Conservation (phyloP, 2,329 filamentous ascomycete genomes). For the Scedosporium dehoogii region DNA sequence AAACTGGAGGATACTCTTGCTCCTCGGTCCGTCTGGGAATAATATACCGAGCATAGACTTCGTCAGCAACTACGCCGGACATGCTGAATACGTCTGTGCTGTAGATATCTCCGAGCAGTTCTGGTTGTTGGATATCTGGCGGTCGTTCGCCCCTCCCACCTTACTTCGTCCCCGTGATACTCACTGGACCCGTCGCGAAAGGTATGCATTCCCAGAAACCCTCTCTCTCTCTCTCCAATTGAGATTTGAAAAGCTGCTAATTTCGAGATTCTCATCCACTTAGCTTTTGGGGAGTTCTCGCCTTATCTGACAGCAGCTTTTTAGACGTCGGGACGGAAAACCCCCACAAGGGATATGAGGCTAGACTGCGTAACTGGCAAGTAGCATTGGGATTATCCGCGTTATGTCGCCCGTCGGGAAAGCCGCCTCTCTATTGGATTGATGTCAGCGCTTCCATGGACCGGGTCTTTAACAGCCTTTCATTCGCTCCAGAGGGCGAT, state of each 20-base stretch:
- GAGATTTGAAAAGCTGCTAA: background rate
- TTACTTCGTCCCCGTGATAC: background rate
- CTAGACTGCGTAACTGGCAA: background rate
- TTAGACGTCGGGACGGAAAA: background rate
- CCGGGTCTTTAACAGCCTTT: background rate
- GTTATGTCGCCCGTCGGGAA: background rate
- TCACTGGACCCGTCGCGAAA: background rate
- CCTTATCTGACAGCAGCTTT: constrained; percentile 3
- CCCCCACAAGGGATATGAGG: background rate
- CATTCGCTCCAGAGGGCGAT: background rate
- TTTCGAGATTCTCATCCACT: background rate
- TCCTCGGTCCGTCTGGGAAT: constrained; percentile 24
- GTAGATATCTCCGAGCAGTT: constrained; percentile 38
- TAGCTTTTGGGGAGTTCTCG: background rate
- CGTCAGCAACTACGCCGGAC: constrained; percentile 31
- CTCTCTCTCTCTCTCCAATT: background rate
- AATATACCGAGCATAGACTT: constrained; percentile 48
- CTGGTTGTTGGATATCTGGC: constrained; percentile 46
- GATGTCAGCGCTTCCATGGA: background rate
- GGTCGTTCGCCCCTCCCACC: constrained; percentile 10
- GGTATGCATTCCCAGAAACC: background rate
- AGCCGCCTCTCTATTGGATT: background rate
- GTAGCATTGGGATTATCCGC: background rate
- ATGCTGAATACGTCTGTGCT: constrained; percentile 39
- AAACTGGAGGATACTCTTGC: constrained; percentile 40